A percentile compares a stretch with the other conserved stretches of the same genome.
These are phyloP conservation scores for Candida ponderosae DNA, from an alignment of 805 yeast genomes.

Conservation along the genomic window DNA sequence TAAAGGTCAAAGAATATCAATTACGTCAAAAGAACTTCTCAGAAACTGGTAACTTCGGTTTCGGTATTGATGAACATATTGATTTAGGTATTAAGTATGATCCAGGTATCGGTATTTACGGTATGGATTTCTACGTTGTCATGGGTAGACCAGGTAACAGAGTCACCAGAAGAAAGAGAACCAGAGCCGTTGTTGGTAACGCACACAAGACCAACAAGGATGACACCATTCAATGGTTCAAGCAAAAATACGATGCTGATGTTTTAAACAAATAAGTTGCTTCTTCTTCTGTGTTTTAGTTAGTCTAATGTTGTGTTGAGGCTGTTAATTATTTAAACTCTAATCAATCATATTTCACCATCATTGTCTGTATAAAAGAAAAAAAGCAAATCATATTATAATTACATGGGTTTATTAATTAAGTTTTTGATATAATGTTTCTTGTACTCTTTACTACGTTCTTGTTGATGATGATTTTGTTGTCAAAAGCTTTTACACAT, in stretches of 20 bases:
- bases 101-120: conserved; percentile 99
- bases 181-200: conserved; percentile 83
- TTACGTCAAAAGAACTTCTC: conserved; percentile 92
- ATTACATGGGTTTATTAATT: not conserved
- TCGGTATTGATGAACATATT: conserved; percentile 99
- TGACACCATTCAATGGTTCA: conserved; percentile 97
- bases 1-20: conserved; percentile 99
- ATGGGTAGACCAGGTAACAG: conserved; percentile 99
- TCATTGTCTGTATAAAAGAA: too few species aligned
- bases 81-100: conserved; percentile 99
- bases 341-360: too few species aligned
- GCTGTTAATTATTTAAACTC: too few species aligned
- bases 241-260: conserved; percentile 99
- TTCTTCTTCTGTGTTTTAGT: conserved; percentile 1
- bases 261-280: conserved; percentile 69
- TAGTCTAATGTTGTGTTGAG: too few species aligned
- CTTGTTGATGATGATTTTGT: too few species aligned
- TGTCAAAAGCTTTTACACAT: too few species aligned
- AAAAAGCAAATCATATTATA: too few species aligned
- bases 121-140: conserved; percentile 99
- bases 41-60: conserved; percentile 99
- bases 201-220: conserved; percentile 86
- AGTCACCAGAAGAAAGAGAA: conserved; percentile 98
- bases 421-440: too few species aligned
- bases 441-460: too few species aligned